Base-by-base conservation (phyloP, 179 eudicot species). In the Actinidia polygama region DNA sequence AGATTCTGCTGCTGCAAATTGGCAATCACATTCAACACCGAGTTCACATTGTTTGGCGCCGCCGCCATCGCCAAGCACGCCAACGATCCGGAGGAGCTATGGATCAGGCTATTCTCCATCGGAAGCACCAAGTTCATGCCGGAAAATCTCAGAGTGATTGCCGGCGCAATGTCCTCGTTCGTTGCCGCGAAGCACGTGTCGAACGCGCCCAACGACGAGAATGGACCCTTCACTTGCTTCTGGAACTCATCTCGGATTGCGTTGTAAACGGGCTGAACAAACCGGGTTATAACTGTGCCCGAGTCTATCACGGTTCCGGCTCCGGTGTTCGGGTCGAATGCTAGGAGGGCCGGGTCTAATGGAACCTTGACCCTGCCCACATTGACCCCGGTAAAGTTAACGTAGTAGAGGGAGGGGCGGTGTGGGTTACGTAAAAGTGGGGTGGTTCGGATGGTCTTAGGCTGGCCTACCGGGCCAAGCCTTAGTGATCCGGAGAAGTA, bases 1-100 rank as follows among this genome's bases (percentile, higher is more conserved):
- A n/a, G 90, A 53, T 95, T 95, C 82, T 95, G 99, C 61, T 95
- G 99, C 83, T 95, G 98, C 91, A 93, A 85, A 89, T 91, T 96
- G 21, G 95, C 97, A 4, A 95, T 92, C 4, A 95, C 90, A 83
- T 94, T 95, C 85, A 94, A 70, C 83, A 83, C 97, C 9, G 98
- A 91, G 86, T 91, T 94, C 77, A 84, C 90, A 73, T 89, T 91
- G 46, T 75, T 88, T 9, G 94, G 92, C 2, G 91, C 87, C 7
- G 92, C 85, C 0, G 95, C 97, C 99, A 95, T 94, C 0, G 98
- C 95, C 83, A 95, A 86, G 62, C 99, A 96, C 30, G 95, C 97
- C 80, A 88, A 11, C 10, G 91, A 80, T 1, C 95, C 98, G 1
- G 93, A 77, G 75, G 92, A 92, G 63, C 95, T 92, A 50, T 95